These are phyloP conservation scores for Dalbergia cultrata DNA, from an alignment of 306 rosid genomes.

Conservation along the genomic window DNA sequence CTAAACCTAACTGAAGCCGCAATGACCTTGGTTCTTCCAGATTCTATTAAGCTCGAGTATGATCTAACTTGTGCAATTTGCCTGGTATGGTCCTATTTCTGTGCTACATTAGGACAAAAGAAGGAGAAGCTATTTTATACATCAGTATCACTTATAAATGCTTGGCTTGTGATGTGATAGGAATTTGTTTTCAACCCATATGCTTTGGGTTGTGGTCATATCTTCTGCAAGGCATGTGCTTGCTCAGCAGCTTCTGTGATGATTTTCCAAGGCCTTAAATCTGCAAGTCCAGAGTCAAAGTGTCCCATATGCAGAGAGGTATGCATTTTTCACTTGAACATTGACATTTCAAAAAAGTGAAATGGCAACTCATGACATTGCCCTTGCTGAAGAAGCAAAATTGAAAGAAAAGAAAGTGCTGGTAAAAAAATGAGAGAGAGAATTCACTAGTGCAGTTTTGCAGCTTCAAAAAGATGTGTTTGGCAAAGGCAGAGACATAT, in stretches of 20 bases:
- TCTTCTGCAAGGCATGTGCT: conserved; percentile 92
- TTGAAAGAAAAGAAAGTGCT: background rate
- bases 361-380: background rate
- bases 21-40: conserved; percentile 76
- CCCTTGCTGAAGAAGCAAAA: background rate
- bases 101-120: conserved; percentile 7
- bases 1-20: conserved; percentile 51
- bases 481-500: background rate
- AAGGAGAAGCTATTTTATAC: background rate
- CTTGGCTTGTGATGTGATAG: conserved; percentile 53
- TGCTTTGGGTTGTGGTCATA: conserved; percentile 91
- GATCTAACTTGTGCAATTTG: conserved; percentile 90
- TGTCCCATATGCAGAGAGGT: conserved; percentile 99
- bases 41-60: conserved; percentile 72
- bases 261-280: conserved; percentile 81
- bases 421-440: conserved; percentile 1
- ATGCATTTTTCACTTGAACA: conserved; percentile 39
- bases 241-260: conserved; percentile 88
- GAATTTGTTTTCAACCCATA: conserved; percentile 81
- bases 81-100: conserved; percentile 69
- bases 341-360: background rate
- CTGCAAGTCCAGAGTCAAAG: conserved; percentile 68
- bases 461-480: background rate
- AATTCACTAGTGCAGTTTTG: conserved; percentile 17
- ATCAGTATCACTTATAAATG: conserved; percentile 28